Conservation (phyloP, 371 early-diverging fungal genomes). For the Mucor ambiguus region DNA sequence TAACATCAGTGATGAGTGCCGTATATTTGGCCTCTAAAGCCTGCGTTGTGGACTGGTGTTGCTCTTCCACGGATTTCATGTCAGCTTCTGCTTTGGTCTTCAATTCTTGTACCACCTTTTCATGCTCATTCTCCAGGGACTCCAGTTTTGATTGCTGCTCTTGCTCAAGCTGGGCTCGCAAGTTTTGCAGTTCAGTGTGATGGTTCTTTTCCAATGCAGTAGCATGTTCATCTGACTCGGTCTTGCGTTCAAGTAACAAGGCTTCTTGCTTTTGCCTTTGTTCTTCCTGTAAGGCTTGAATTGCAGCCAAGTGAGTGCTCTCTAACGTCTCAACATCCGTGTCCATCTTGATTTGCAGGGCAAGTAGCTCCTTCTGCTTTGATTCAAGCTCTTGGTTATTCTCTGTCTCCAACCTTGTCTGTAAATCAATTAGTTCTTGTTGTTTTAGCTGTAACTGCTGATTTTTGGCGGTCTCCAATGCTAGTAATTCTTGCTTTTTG, state of each 20-base stretch:
- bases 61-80: background rate
- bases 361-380: constrained; percentile 2
- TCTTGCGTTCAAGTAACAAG: background rate
- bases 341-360: constrained; percentile 7
- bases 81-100: background rate
- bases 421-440: background rate
- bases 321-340: background rate
- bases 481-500: background rate
- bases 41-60: background rate
- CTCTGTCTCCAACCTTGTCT: background rate
- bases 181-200: background rate
- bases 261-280: background rate
- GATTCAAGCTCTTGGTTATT: background rate
- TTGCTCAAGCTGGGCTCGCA: background rate
- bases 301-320: background rate
- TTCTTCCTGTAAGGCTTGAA: background rate
- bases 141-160: background rate
- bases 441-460: background rate
- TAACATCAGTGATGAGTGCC: background rate
- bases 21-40: background rate
- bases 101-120: background rate
- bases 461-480: background rate
- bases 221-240: background rate
- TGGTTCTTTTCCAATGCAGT: background rate
- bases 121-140: background rate